phyloP scores from a whole-genome alignment of 495 filamentous ascomycete genomes.

The Rusavskia elegans region DNA sequence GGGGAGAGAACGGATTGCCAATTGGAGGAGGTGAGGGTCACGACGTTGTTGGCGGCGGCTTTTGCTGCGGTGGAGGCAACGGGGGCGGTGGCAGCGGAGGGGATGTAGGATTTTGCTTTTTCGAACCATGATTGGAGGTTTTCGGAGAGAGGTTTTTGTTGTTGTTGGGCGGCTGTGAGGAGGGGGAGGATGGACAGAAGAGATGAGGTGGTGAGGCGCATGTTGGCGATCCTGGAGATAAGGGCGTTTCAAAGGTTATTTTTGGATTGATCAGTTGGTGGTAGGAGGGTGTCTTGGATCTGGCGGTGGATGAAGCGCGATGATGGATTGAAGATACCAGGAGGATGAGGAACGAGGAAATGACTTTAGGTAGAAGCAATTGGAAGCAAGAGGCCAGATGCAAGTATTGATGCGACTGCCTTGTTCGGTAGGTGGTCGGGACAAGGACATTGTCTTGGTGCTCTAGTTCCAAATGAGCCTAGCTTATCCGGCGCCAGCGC shows the following conservation, averaged over 20 bases:
- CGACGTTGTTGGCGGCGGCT: slow-evolving; percentile 38
- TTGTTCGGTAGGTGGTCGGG: no score
- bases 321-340: no score
- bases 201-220: slow-evolving; percentile 55
- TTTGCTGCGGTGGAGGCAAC: slow-evolving; percentile 36
- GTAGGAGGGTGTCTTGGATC: no score
- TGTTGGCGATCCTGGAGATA: slow-evolving; percentile 23
- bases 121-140: slow-evolving; percentile 50
- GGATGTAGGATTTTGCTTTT: slow-evolving; percentile 42
- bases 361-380: no score
- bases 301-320: no score
- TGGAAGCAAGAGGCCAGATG: no score
- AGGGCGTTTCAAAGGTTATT: not conserved
- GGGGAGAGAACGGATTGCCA: slow-evolving; percentile 55
- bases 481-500: no score
- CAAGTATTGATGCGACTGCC: no score
- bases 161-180: slow-evolving; percentile 41
- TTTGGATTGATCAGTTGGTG: no score
- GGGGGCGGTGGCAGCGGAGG: slow-evolving; percentile 32
- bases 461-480: no score
- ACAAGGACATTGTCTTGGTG: no score
- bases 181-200: slow-evolving; percentile 53
- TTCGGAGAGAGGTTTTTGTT: slow-evolving; percentile 57
- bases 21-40: slow-evolving; percentile 50
- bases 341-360: no score